A percentile compares a stretch with the other conserved stretches of the same genome.
phyloP scores from a whole-genome alignment of 257 asterid species.

The Solanum corneliomulleri region DNA sequence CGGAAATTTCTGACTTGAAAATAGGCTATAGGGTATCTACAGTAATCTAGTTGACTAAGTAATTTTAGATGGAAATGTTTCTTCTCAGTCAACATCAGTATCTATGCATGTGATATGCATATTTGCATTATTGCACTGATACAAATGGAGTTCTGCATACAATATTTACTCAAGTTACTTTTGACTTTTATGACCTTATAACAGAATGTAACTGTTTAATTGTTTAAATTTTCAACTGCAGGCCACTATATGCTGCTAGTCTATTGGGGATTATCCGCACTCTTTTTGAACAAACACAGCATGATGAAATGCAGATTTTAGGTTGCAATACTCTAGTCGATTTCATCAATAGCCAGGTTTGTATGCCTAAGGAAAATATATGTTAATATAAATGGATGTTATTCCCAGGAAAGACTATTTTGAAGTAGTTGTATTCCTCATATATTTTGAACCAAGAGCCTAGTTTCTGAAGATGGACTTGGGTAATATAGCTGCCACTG shows the following conservation, averaged over 20 bases:
- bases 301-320: constrained; percentile 31
- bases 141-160: not conserved
- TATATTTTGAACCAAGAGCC: not conserved
- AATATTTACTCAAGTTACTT: not conserved
- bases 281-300: constrained; percentile 29
- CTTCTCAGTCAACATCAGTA: not conserved
- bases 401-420: not conserved
- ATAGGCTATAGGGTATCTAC: not conserved
- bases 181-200: not conserved
- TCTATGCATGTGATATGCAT: not conserved
- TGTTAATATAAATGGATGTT: not conserved
- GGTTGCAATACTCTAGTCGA: constrained; percentile 36
- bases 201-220: not conserved
- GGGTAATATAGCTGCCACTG: not conserved
- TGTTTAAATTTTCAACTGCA: constrained; percentile 7
- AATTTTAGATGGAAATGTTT: not conserved
- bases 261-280: constrained; percentile 29
- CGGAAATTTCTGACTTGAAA: not conserved
- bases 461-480: not conserved
- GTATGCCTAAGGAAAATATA: not conserved
- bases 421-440: not conserved
- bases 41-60: not conserved
- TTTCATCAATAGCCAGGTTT: constrained; percentile 33
- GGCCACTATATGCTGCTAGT: constrained; percentile 47
- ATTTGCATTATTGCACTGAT: not conserved